Conservation (phyloP, 1,284 basidiomycete species). For the Apiotrichum sp. region DNA sequence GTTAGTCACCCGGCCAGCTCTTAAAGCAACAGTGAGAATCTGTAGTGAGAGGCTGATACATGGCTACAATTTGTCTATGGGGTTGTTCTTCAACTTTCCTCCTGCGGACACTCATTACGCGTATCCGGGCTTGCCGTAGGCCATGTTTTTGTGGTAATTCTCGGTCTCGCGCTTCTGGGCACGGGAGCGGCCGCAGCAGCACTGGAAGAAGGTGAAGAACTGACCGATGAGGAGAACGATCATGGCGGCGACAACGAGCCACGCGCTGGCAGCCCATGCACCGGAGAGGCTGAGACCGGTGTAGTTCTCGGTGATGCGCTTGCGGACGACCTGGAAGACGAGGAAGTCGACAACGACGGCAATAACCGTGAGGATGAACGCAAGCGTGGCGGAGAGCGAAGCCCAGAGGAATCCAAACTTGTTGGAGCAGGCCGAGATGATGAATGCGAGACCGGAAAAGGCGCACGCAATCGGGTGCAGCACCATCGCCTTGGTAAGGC, state of each 20-base stretch:
- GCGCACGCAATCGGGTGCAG: neutral
- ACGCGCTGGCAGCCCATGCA: constrained; percentile 28
- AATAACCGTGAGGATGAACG: neutral
- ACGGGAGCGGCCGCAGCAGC: constrained; percentile 23
- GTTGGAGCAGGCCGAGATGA: neutral
- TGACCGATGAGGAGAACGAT: constrained; percentile 34
- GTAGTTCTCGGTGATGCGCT: neutral
- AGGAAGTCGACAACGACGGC: neutral
- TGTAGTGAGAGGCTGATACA: too few species aligned
- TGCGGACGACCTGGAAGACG: neutral
- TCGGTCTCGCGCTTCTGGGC: neutral
- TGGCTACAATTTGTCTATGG: too few species aligned
- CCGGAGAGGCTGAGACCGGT: neutral
- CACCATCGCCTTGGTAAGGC: constrained; percentile 23
- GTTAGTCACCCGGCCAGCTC: too few species aligned
- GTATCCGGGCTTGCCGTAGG: neutral
- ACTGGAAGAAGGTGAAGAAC: constrained; percentile 32
- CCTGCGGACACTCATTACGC: too few species aligned
- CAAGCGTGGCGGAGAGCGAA: neutral
- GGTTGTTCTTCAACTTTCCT: too few species aligned
- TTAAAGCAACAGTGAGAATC: too few species aligned
- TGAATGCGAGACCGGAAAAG: neutral
- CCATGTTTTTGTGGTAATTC: neutral
- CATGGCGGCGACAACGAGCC: constrained; percentile 33
- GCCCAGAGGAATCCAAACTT: neutral